These are phyloP conservation scores for Lyophyllum decastes DNA, from an alignment of 768 basidiomycete species.

Conservation along the genomic window DNA sequence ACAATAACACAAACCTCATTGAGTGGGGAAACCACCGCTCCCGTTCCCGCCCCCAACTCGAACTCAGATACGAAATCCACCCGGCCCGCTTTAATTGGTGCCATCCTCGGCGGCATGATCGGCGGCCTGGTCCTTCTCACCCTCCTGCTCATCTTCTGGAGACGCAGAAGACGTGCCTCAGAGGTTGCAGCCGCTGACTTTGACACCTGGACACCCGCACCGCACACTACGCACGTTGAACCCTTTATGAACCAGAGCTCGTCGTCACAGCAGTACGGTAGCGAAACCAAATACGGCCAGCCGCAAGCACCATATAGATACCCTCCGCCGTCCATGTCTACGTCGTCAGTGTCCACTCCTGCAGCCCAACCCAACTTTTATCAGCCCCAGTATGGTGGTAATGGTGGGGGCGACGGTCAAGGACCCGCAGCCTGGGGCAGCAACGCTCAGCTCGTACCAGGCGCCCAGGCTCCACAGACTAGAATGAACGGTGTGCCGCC, in stretches of 20 bases:
- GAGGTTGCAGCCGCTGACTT: constrained; percentile 3
- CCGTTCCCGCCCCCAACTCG: constrained; percentile 1
- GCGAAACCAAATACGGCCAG: constrained; percentile 4
- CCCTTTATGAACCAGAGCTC: constrained; percentile 3
- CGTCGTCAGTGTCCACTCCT: background rate
- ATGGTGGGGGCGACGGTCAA: background rate
- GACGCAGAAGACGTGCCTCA: background rate
- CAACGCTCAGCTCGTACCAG: constrained; percentile 10
- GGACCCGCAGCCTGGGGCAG: constrained; percentile 6
- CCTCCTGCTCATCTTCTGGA: constrained; percentile 9
- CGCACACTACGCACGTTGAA: background rate
- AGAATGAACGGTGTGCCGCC: background rate
- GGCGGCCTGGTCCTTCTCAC: constrained; percentile 7
- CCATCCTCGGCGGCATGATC: constrained; percentile 11
- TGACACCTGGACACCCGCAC: constrained; percentile 14
- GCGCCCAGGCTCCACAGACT: background rate
- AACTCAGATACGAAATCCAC: background rate
- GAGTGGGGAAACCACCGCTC: background rate
- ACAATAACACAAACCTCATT: constrained; percentile 7
- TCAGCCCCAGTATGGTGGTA: background rate
- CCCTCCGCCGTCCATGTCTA: constrained; percentile 8
- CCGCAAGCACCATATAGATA: constrained; percentile 14
- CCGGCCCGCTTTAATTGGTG: constrained; percentile 1
- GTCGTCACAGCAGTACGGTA: background rate
- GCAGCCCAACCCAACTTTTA: background rate